Conservation (phyloP, 2,329 filamentous ascomycete genomes). For the Xylaria sp. region DNA sequence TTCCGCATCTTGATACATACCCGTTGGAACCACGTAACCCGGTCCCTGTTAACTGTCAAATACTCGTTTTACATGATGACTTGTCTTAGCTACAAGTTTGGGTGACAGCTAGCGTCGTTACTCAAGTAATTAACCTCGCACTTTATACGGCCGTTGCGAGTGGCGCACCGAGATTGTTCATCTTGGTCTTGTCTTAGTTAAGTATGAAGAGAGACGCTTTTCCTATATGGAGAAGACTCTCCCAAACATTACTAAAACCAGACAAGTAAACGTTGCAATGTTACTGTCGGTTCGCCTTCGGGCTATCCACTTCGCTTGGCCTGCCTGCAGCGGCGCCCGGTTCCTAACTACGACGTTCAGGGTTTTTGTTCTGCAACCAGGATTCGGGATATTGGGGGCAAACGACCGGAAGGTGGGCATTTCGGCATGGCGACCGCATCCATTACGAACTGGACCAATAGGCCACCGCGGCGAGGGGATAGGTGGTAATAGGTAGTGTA, state of each 20-base stretch:
- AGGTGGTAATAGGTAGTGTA: not conserved
- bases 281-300: conserved; percentile 10
- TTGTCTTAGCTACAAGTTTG: not conserved
- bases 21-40: not conserved
- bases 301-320: conserved; percentile 16
- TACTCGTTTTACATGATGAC: not conserved
- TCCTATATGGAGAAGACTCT: not conserved
- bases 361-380: conserved; percentile 3
- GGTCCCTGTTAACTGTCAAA: not conserved
- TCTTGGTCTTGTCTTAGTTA: not conserved
- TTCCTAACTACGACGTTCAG: not conserved
- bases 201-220: conserved; percentile 2
- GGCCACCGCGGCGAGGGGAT: not conserved
- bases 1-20: not conserved
- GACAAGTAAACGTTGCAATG: conserved; percentile 17
- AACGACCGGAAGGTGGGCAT: conserved; percentile 1
- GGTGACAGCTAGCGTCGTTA: not conserved
- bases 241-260: conserved; percentile 7
- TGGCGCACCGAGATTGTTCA: not conserved
- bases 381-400: conserved; percentile 17
- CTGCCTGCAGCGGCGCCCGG: not conserved
- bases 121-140: not conserved
- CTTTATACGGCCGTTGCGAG: not conserved
- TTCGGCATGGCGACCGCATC: conserved; percentile 12
- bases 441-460: conserved; percentile 11